Conservation (phyloP, 2,329 filamentous ascomycete species). For the Ophiostoma quercus region DNA sequence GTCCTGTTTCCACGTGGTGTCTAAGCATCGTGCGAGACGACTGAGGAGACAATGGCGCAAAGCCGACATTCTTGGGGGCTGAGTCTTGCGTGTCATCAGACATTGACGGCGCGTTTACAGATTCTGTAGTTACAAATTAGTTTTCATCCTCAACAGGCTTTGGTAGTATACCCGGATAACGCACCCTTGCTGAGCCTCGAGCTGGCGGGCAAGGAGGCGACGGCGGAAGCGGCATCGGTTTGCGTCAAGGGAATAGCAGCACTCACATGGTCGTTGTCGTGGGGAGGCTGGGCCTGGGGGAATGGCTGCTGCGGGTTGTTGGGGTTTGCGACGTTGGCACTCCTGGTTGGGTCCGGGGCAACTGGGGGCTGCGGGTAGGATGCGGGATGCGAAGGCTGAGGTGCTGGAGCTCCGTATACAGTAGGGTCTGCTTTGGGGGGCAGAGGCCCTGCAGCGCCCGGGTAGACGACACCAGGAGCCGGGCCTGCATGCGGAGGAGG, state of each 20-base stretch:
- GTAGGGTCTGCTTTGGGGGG: not conserved
- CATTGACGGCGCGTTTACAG: slow-evolving; percentile 2
- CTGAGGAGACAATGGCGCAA: slow-evolving; percentile 47
- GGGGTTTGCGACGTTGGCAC: not conserved
- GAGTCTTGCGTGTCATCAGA: slow-evolving; percentile 22
- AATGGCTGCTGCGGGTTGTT: not conserved
- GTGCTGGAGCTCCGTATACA: not conserved
- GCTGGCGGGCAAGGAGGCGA: slow-evolving; percentile 15
- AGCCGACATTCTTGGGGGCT: slow-evolving; percentile 41
- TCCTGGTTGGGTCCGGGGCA: not conserved
- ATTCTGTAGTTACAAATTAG: slow-evolving; percentile 8
- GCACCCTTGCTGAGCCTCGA: slow-evolving; percentile 24
- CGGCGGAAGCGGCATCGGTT: not conserved
- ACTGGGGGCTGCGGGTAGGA: not conserved
- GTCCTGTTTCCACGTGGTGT: slow-evolving; percentile 35
- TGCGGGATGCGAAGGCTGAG: not conserved
- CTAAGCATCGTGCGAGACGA: slow-evolving; percentile 43
- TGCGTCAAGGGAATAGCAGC: slow-evolving; percentile 20
- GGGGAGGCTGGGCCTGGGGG: not conserved
- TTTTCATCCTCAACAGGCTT: slow-evolving; percentile 17
- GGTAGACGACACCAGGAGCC: not conserved
- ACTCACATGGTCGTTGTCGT: slow-evolving; percentile 29
- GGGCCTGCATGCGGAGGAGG: not conserved
- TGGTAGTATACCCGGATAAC: slow-evolving; percentile 18
- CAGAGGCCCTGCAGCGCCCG: not conserved